Evolutionary conservation across 805 yeast species (phyloP).

Genomic region (Candida anglica): DNA sequence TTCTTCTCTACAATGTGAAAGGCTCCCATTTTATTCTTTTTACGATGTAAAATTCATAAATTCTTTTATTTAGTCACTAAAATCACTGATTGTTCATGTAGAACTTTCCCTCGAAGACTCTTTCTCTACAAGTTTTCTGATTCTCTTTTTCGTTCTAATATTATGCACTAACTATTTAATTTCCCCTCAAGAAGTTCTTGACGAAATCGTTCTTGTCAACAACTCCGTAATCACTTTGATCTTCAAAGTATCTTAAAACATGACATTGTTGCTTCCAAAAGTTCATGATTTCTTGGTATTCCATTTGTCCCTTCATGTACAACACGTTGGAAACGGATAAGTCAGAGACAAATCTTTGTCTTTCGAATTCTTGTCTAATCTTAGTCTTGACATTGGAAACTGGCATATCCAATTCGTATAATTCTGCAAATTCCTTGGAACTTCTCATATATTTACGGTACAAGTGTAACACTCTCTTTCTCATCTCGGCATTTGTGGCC

Average conservation of each 20-base stretch:
- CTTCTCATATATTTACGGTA: slow-evolving; percentile 71
- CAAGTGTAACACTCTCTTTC: slow-evolving; percentile 59
- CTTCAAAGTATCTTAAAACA: slow-evolving; percentile 76
- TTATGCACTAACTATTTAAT: slow-evolving; percentile 9
- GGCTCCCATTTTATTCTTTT: too few relatives aligned
- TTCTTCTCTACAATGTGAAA: too few relatives aligned
- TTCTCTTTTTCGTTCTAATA: too few relatives aligned
- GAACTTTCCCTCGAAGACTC: too few relatives aligned
- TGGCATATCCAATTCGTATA: slow-evolving; percentile 74
- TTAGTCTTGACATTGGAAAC: slow-evolving; percentile 75
- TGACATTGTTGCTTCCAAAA: slow-evolving; percentile 90
- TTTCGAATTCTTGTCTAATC: slow-evolving; percentile 85
- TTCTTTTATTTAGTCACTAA: too few relatives aligned
- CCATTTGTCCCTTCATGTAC: slow-evolving; percentile 84
- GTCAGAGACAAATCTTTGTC: slow-evolving; percentile 71
- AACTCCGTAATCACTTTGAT: slow-evolving; percentile 52
- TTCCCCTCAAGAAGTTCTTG: slow-evolving; percentile 69
- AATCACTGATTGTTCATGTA: too few relatives aligned
- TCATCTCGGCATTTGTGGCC: slow-evolving; percentile 56
- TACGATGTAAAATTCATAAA: too few relatives aligned
- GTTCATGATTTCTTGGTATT: slow-evolving; percentile 80
- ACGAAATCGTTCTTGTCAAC: slow-evolving; percentile 61
- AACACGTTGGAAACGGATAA: slow-evolving; percentile 63
- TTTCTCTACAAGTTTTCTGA: background rate
- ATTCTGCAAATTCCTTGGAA: slow-evolving; percentile 55